Evolutionary conservation across 2,329 filamentous ascomycete species (phyloP), one percentile per base, ranked within the genome.

Genomic region (Colletotrichum paranaense): DNA sequence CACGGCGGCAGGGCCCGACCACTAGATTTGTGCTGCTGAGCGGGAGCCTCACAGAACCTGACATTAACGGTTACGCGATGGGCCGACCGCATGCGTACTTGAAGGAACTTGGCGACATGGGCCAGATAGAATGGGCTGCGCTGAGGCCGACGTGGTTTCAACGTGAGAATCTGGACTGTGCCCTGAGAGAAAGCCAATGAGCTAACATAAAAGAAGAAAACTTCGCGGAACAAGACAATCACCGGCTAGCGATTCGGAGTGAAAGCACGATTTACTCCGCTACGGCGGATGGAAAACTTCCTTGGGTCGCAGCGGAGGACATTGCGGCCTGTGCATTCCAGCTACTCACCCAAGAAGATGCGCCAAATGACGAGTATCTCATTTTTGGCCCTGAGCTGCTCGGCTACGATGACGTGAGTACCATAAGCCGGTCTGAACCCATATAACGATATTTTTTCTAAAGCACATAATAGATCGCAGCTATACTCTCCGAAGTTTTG

Each of bases 131-230:
- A 64, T 88, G 83, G 80, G 80, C 81, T 5, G 81, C 86, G 8
- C 70, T 88, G 75, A 76, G 85, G 69, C 84, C 86, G 5, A 85
- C 82, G 19, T 89, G 86, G 85, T 88, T 88, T 69, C 85, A 86
- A 79, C 80, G 84, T 85, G 78, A 72, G 24, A 26, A 26, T 26
- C 24, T 26, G 24, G 24, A 26, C 24, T 26, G 24, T 26, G 24
- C 3, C 24, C 3, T 85, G 78, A 72, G 52, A 49, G 35, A 42
- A 5, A 53, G 11, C 19, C 56, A 52, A 16, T 9, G 24, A 46
- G 52, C 62, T 70, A 14, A 73, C 16, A 8, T 49, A 0, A 22
- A 14, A 11, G 62, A 69, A 86, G 86, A 88, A 75, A 88, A 88
- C 76, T 84, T 88, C 68, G 78, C 79, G 1, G 80, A 83, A 67